Evolutionary conservation across 2,329 filamentous ascomycete genomes (phyloP).

Genomic region (Harringtonia lauricola): DNA sequence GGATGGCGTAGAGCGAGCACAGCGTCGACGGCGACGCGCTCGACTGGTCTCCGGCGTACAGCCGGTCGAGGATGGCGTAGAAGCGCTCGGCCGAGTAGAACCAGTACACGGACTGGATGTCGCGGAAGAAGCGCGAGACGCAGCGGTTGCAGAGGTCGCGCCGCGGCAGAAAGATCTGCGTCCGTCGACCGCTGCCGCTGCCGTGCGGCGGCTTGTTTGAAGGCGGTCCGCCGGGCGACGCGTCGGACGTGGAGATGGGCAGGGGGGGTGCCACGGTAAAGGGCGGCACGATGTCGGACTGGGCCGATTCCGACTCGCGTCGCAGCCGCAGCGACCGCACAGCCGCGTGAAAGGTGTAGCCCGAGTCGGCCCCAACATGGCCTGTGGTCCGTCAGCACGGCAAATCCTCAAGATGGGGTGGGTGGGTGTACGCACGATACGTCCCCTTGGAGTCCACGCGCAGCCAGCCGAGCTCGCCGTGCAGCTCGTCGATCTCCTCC

Average conservation of each 20-base stretch:
- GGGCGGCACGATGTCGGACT: slow-evolving; percentile 10
- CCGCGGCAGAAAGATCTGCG: slow-evolving; percentile 15
- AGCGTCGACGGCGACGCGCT: slow-evolving; percentile 15
- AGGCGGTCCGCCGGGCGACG: slow-evolving; percentile 2
- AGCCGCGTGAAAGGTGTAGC: slow-evolving; percentile 16
- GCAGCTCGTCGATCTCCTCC: slow-evolving; percentile 14
- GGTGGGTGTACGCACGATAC: slow-evolving; percentile 6
- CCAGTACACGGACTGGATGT: slow-evolving; percentile 19
- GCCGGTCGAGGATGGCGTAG: slow-evolving; percentile 14
- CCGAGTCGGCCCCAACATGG: slow-evolving; percentile 15
- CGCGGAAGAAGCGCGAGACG: slow-evolving; percentile 16
- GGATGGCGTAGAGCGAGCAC: slow-evolving; percentile 16
- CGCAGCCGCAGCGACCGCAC: slow-evolving; percentile 13
- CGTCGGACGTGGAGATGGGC: slow-evolving; percentile 10
- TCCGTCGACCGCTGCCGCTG: neutral
- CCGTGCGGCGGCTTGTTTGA: neutral
- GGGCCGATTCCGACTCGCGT: slow-evolving; percentile 5
- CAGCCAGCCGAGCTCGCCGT: slow-evolving; percentile 14
- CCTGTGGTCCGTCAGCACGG: slow-evolving; percentile 5
- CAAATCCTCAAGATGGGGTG: too few species aligned
- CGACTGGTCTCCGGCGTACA: slow-evolving; percentile 15
- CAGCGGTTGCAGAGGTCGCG: slow-evolving; percentile 17
- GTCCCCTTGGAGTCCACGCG: slow-evolving; percentile 14
- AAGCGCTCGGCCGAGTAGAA: slow-evolving; percentile 17
- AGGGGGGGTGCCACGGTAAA: slow-evolving; percentile 10